Conservation (phyloP, 768 basidiomycete genomes). For the Boletus bicolor region DNA sequence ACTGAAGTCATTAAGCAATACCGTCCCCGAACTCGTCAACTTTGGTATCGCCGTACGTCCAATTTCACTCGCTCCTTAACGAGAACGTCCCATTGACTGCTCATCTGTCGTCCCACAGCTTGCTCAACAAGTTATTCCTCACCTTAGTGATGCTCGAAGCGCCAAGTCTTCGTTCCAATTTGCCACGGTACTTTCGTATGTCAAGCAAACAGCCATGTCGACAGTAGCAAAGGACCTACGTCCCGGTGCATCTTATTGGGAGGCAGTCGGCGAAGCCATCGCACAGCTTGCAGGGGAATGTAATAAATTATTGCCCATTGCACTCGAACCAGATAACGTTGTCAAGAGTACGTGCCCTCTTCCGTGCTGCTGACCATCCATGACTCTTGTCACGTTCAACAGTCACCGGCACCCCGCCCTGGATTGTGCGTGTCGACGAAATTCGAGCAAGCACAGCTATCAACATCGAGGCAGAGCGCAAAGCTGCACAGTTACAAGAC, state of each 20-base stretch:
- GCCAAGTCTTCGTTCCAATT: constrained; percentile 80
- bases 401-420: constrained; percentile 80
- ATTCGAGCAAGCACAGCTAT: constrained; percentile 80
- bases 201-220: constrained; percentile 68
- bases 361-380: background rate
- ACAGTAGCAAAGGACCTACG: constrained; percentile 68
- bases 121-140: constrained; percentile 84
- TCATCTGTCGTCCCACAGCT: constrained; percentile 46
- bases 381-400: constrained; percentile 2
- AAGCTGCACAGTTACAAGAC: constrained; percentile 80
- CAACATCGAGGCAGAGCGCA: constrained; percentile 91
- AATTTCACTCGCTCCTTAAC: background rate
- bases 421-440: constrained; percentile 77
- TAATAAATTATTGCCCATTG: constrained; percentile 63
- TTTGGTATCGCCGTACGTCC: constrained; percentile 80
- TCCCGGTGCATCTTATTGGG: constrained; percentile 70
- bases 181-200: constrained; percentile 62
- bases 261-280: constrained; percentile 69
- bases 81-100: background rate
- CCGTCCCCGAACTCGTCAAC: constrained; percentile 79
- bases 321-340: constrained; percentile 73
- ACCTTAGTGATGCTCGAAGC: constrained; percentile 76
- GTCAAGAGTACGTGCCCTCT: constrained; percentile 59
- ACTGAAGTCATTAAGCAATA: constrained; percentile 66
- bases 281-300: constrained; percentile 68